Percentiles rank a stretch among this genome's conserved stretches.
Evolutionary conservation across 768 basidiomycete genomes (phyloP).

Genomic region (Tubosaeta brunneosetosa): DNA sequence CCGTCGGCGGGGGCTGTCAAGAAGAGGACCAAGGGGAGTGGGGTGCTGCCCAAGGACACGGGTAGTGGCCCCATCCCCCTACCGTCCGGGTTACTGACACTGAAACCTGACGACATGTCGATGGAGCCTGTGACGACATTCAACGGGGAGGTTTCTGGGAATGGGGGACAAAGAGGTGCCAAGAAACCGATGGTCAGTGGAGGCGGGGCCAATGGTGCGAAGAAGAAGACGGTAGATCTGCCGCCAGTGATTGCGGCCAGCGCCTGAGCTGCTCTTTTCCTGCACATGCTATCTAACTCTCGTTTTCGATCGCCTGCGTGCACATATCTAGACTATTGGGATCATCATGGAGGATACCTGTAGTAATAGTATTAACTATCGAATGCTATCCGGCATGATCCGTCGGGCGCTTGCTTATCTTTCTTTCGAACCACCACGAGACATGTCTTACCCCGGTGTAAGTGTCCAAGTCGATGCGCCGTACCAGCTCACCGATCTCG

Average conservation of each 20-base stretch:
- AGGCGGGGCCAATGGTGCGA: constrained; percentile 9
- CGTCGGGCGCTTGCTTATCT: constrained; percentile 9
- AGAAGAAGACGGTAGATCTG: constrained; percentile 28
- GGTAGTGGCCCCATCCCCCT: constrained; percentile 16
- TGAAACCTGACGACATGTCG: constrained; percentile 18
- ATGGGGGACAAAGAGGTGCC: constrained; percentile 6
- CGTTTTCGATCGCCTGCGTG: background rate
- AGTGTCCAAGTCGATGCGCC: background rate
- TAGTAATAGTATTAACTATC: constrained; percentile 23
- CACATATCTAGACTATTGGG: constrained; percentile 16
- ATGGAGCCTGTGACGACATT: constrained; percentile 17
- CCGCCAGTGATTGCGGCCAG: constrained; percentile 35
- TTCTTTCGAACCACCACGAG: background rate
- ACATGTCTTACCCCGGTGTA: constrained; percentile 21
- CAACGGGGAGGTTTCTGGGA: constrained; percentile 8
- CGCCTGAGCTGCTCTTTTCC: constrained; percentile 16
- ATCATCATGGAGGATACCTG: constrained; percentile 30
- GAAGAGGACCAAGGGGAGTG: constrained; percentile 46
- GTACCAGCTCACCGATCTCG: background rate
- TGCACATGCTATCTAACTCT: constrained; percentile 3
- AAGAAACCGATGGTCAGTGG: constrained; percentile 9
- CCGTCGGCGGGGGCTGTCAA: constrained; percentile 46
- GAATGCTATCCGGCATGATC: background rate
- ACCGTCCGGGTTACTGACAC: constrained; percentile 13
- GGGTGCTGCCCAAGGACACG: constrained; percentile 21